Evolutionary conservation across 2,329 filamentous ascomycete genomes (phyloP).

Genomic region (Fusarium miscanthi): DNA sequence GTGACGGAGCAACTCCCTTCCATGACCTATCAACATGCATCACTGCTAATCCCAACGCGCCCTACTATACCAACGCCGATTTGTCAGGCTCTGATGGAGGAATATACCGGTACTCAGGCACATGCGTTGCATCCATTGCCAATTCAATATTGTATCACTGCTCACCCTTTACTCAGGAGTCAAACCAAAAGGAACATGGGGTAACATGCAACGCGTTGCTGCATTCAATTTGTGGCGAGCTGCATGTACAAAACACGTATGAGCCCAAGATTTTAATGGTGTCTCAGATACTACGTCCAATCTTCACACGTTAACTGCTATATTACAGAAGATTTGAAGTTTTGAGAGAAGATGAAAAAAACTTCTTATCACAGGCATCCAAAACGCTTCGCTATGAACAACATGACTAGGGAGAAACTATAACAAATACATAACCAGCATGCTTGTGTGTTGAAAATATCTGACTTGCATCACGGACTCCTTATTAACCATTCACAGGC

Average conservation of each 20-base stretch:
- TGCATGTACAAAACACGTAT: not conserved
- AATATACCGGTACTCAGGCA: not conserved
- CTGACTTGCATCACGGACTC: not conserved
- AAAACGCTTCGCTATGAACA: not conserved
- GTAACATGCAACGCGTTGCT: fast-evolving
- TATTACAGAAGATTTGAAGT: too few relatives aligned
- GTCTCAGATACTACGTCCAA: not conserved
- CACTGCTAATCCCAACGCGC: too few relatives aligned
- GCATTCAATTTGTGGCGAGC: not conserved
- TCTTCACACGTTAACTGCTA: fast-evolving
- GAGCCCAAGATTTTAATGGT: not conserved
- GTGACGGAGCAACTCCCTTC: not conserved
- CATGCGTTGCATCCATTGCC: not conserved
- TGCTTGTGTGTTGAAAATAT: too few relatives aligned
- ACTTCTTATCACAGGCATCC: not conserved
- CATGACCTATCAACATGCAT: not conserved
- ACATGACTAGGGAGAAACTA: not conserved
- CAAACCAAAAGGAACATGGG: too few relatives aligned
- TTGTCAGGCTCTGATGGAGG: not conserved
- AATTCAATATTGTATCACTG: not conserved
- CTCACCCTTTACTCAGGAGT: not conserved
- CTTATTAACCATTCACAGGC: not conserved
- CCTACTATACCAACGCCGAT: not conserved
- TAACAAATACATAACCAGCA: fast-evolving
- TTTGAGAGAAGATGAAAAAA: not conserved